These are phyloP conservation scores for Biscogniauxia sp. DNA, from an alignment of 2,329 filamentous ascomycete genomes.

Conservation along the genomic window DNA sequence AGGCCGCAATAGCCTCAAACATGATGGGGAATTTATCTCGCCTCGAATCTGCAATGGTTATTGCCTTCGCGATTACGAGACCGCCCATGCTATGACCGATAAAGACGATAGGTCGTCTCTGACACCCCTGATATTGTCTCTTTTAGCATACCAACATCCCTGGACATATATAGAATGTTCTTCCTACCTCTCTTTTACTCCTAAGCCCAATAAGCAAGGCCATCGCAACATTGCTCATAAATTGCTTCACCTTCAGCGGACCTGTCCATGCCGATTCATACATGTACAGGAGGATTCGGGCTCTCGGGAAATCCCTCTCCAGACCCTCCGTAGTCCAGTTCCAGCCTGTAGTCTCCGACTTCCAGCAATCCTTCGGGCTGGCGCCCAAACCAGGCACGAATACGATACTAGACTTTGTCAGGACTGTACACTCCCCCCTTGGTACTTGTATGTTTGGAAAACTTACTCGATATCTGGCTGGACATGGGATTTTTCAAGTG, in stretches of 20 bases:
- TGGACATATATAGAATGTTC: not conserved
- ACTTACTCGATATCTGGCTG: constrained; percentile 38
- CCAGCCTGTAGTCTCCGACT: constrained; percentile 36
- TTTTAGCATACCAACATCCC: not conserved
- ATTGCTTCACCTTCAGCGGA: constrained; percentile 40
- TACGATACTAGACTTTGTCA: constrained; percentile 33
- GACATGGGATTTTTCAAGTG: constrained; percentile 26
- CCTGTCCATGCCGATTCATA: constrained; percentile 43
- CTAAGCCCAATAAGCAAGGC: constrained; percentile 36
- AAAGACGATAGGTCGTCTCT: constrained; percentile 39
- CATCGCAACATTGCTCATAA: constrained; percentile 38
- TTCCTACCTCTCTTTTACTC: constrained; percentile 34
- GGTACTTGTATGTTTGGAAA: not conserved
- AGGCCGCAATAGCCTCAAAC: constrained; percentile 40
- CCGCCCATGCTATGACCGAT: constrained; percentile 46
- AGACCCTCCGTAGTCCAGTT: constrained; percentile 42
- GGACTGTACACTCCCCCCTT: not conserved
- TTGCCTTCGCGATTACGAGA: constrained; percentile 41
- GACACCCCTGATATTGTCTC: constrained; percentile 22
- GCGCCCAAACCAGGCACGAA: constrained; percentile 42
- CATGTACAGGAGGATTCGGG: constrained; percentile 40
- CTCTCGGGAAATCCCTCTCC: constrained; percentile 38
- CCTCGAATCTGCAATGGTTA: constrained; percentile 34
- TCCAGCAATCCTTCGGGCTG: constrained; percentile 40
- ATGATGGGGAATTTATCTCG: constrained; percentile 37